Percentiles rank a stretch among this genome's conserved stretches.
phyloP scores from a whole-genome alignment of 1,139 yeast genomes.

The Kodamaea fungicola region DNA sequence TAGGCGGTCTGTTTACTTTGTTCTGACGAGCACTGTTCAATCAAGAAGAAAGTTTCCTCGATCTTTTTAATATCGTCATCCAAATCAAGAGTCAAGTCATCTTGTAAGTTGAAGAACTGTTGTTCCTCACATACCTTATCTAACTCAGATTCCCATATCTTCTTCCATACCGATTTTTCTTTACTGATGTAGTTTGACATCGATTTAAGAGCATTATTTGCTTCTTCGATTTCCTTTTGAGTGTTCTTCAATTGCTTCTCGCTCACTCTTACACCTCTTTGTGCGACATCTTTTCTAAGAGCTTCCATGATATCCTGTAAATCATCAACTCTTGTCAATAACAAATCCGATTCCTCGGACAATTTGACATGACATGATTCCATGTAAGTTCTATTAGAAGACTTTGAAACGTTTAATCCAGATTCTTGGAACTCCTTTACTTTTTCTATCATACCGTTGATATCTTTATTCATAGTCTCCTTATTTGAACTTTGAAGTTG shows the following conservation, averaged over 20 bases:
- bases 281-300: slow-evolving; percentile 86
- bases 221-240: slow-evolving; percentile 58
- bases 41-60: slow-evolving; percentile 73
- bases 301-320: slow-evolving; percentile 90
- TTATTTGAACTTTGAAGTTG: slow-evolving; percentile 54
- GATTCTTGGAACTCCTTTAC: slow-evolving; percentile 47
- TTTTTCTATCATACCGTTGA: slow-evolving; percentile 44
- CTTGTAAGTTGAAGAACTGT: slow-evolving; percentile 86
- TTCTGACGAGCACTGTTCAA: slow-evolving; percentile 79
- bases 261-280: slow-evolving; percentile 82
- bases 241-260: slow-evolving; percentile 70
- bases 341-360: slow-evolving; percentile 70
- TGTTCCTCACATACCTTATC: slow-evolving; percentile 92
- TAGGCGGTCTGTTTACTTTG: slow-evolving; percentile 43
- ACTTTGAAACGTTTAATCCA: slow-evolving; percentile 39
- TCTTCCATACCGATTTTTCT: slow-evolving; percentile 86
- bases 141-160: slow-evolving; percentile 88
- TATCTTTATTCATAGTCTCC: slow-evolving; percentile 36
- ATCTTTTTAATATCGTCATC: slow-evolving; percentile 79
- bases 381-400: slow-evolving; percentile 66
- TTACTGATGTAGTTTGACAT: slow-evolving; percentile 61
- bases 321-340: slow-evolving; percentile 83
- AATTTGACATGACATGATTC: slow-evolving; percentile 71
- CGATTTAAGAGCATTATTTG: slow-evolving; percentile 47
- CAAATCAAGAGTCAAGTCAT: slow-evolving; percentile 75